Base-by-base conservation (phyloP, 2,329 filamentous ascomycete genomes). In the Fusarium sp. region DNA sequence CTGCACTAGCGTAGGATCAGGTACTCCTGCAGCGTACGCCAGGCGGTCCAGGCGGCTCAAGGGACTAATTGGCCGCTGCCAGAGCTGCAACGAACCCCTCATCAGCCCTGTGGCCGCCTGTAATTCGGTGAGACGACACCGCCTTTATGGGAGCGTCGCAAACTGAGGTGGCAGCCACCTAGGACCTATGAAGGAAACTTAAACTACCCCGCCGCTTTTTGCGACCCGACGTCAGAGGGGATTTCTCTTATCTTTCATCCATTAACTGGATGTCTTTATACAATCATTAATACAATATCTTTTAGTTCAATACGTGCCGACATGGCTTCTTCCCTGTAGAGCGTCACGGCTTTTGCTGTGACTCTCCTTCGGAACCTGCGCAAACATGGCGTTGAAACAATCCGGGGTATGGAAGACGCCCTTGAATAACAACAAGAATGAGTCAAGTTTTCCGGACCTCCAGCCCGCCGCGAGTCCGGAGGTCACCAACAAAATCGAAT, bases 341-440 rank as follows among this genome's bases (percentile, higher is more conserved):
- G 76, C 76, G 79, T 80, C 81, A 77, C 86, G 80, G 86, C 85
- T 78, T 80, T 79, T 80, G 85, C 85, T 87, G 86, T 86, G 83
- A 78, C 76, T 74, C 77, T 82, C 81, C 67, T 71, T 72, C 73
- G 58, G 57, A 71, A 61, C 63, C 73, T 76, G 65, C 77, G 73
- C 78, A 73, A 78, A 67, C 72, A 88, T 89, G 86, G 84, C 86
- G 79, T 82, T 81, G 83, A 86, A 85, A 75, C 75, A 80, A 76
- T 75, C 82, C 66, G 79, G 80, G 75, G 76, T 79, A 71, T 81
- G 81, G 81, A 88, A 87, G 79, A 82, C 81, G 79, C 81, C 83
- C 70, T 74, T 77, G 67, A 80, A 80, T 59, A 75, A 78, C 69
- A 81, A 81, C 47, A 80, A 81, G 69, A 78, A 84, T 78, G 80